Evolutionary conservation across 1,139 yeast genomes (phyloP), one percentile per base, ranked within the genome.

Genomic region (Yamadazyma conglobata): DNA sequence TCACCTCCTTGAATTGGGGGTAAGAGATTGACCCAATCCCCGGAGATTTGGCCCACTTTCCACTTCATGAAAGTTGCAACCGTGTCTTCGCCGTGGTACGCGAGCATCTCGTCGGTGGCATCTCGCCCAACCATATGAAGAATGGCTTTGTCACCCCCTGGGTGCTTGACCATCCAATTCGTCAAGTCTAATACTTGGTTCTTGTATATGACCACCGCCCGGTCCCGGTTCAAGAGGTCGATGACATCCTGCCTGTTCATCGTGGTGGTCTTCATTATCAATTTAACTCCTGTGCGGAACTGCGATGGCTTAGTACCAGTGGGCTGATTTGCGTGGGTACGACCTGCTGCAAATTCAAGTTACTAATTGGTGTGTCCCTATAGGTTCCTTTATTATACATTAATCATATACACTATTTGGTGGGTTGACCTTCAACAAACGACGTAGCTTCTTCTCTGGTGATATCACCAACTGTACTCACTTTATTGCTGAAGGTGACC

Each of bases 1-100:
- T 52, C 46, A 0, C 87, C 95, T 6, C 95, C 95, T 55, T 86
- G 95, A 39, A 88, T 84, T 1, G 96, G 96, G 4, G 96, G 95
- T 21, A 83, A 52, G 50, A 86, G 58, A 52, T 85, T 83, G 32
- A 66, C 67, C 95, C 95, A 87, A 4, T 63, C 61, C 35, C 63
- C 52, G 34, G 77, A 75, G 6, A 86, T 73, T 17, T 47, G 49
- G 2, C 95, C 96, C 9, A 87, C 66, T 36, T 61, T 70, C 73
- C 74, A 88, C 25, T 58, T 65, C 9, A 50, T 50, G 53, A 85
- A 80, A 0, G 54, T 51, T 3, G 43, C 35, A 10, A 71, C 57
- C 0, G 94, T 73, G 30, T 76, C 81, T 11, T 66, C 73, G 19
- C 77, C 58, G 50, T 87, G 95, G 49, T 85, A 82, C 8, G 89